Conservation (phyloP, 345 rosid genomes). For the Syzygium aqueum region DNA sequence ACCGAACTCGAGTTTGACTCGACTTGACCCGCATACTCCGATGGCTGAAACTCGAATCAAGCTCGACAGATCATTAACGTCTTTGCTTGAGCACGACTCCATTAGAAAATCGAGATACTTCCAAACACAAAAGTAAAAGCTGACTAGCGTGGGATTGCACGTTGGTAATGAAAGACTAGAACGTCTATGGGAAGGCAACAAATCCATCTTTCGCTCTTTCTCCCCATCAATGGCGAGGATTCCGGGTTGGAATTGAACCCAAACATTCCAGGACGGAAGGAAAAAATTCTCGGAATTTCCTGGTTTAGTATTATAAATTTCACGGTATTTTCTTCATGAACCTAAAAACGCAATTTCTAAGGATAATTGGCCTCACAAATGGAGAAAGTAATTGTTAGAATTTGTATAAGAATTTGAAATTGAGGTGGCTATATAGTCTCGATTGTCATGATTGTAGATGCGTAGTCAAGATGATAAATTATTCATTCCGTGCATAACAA, state of each 20-base stretch:
- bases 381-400: not conserved
- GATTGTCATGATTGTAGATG: not conserved
- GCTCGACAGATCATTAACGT: not conserved
- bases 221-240: not conserved
- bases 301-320: not conserved
- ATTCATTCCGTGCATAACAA: not conserved
- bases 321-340: not conserved
- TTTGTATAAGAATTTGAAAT: not conserved
- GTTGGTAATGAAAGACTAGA: not conserved
- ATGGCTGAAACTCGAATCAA: not conserved
- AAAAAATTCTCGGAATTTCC: not conserved
- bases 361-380: not conserved
- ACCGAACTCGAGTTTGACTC: not conserved
- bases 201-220: not conserved
- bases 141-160: not conserved
- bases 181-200: not conserved
- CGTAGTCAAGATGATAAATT: not conserved
- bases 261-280: not conserved
- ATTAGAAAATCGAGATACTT: not conserved
- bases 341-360: not conserved
- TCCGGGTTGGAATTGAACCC: not conserved
- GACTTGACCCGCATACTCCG: not conserved
- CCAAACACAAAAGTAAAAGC: not conserved
- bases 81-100: not conserved
- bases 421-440: not conserved